phyloP scores from a whole-genome alignment of 331 rosid genomes.

The Prunus yedoensis region DNA sequence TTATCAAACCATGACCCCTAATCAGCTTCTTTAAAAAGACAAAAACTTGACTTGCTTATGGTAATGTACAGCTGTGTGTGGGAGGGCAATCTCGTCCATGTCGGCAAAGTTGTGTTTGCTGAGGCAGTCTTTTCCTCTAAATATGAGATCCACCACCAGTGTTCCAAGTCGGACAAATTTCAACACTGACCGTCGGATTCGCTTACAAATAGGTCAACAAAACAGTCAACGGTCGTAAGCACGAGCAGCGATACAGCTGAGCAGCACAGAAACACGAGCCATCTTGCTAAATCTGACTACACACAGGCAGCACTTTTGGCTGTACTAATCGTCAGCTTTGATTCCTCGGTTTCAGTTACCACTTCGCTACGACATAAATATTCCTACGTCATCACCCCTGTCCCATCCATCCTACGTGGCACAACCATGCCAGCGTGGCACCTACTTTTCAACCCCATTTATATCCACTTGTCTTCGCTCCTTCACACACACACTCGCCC shows the following conservation, averaged over 20 bases:
- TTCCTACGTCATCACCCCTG: constrained; percentile 18
- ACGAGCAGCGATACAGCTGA: neutral
- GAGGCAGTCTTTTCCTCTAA: neutral
- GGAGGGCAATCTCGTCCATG: neutral
- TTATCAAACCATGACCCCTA: neutral
- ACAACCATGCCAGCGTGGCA: constrained; percentile 9
- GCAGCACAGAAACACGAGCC: neutral
- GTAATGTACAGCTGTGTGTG: neutral
- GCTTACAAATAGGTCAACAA: neutral
- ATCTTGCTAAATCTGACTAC: neutral
- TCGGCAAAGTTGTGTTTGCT: neutral
- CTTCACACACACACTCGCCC: neutral
- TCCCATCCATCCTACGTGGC: constrained; percentile 28
- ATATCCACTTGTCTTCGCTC: neutral
- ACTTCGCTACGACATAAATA: neutral
- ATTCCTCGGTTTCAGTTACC: constrained; percentile 19
- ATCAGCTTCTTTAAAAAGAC: neutral
- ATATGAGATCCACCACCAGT: neutral
- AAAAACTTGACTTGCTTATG: neutral
- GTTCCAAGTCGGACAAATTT: neutral
- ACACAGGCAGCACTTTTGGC: constrained; percentile 9
- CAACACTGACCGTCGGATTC: neutral
- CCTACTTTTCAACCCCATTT: constrained; percentile 11
- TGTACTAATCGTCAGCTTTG: neutral
- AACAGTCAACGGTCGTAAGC: neutral